Evolutionary conservation across 148 eudicot genomes (phyloP), one percentile per base, ranked within the genome.

Genomic region (Hydrangea macrophylla): DNA sequence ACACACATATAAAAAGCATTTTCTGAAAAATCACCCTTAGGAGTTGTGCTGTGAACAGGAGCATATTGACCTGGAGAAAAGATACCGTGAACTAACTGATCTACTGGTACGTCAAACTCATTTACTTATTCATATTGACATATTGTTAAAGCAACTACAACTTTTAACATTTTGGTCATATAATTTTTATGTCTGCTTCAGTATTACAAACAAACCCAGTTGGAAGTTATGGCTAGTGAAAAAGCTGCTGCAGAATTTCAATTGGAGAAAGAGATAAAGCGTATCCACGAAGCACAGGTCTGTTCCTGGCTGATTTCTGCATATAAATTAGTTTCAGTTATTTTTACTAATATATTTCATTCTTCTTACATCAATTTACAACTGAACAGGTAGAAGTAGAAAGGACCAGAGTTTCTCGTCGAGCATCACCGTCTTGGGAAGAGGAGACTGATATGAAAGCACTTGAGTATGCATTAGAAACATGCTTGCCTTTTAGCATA

Each of bases 191-290:
- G 58, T 27, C 44, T 75, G 32, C 45, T 72, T 55, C 72, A 95
- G 99, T 95, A 95, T 74, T 91, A 91, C 86, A 95, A 95, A 85
- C 99, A 95, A 89, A 95, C 97, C 62, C 99, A 95, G 69, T 75
- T 95, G 61, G 99, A 95, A 87, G 81, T 88, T 28, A 95, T 95
- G 99, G 84, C 97, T 24, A 89, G 96, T 79, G 93, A 89, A 83
- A 95, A 95, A 82, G 92, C 99, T 80, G 99, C 99, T 71, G 96
- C 97, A 53, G 93, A 87, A 70, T 91, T 95, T 86, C 99, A 95
- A 79, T 72, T 95, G 84, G 99, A 91, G 65, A 95, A 91, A 73
- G 99, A 95, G 86, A 82, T 87, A 27, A 95, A 82, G 77, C 97
- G 97, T 51, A 75, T 82, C 70, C 96, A 95, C 68, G 99, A 95